phyloP scores from a whole-genome alignment of 225 moss, liverwort and hornwort species.

The Takakia lepidozioides region DNA sequence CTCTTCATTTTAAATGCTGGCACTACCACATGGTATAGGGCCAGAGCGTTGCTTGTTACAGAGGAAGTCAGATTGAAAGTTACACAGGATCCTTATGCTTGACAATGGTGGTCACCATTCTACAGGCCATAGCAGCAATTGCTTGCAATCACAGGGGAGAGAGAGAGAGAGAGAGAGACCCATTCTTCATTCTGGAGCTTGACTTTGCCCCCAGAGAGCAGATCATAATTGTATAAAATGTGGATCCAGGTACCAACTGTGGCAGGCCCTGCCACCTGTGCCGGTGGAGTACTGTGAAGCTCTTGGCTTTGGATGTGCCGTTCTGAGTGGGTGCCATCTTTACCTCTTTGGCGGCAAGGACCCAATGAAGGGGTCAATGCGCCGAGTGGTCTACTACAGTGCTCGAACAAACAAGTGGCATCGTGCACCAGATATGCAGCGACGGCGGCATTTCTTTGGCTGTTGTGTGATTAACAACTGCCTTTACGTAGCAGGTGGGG shows the following conservation, averaged over 20 bases:
- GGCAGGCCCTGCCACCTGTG: conserved; percentile 98
- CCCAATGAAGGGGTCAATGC: conserved; percentile 89
- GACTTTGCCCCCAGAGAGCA: no score
- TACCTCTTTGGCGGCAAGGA: conserved; percentile 99
- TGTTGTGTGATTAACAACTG: conserved; percentile 98
- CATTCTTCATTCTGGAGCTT: no score
- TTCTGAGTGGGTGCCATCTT: conserved; percentile 91
- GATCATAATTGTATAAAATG: no score
- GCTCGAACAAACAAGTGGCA: conserved; percentile 99
- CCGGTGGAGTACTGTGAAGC: conserved; percentile 92
- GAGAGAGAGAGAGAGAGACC: no score
- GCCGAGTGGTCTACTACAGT: conserved; percentile 95
- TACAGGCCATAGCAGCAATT: no score
- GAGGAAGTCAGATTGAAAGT: no score
- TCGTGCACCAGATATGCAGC: conserved; percentile 87
- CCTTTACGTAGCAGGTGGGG: conserved; percentile 95
- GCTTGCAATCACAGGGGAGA: no score
- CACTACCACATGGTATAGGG: no score
- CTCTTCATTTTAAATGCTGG: no score
- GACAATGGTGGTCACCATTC: no score
- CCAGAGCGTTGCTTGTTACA: no score
- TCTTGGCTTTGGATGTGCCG: conserved; percentile 96
- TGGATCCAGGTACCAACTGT: conserved; percentile 68
- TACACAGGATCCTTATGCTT: no score
- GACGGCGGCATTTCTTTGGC: conserved; percentile 93